A percentile compares a stretch with the other conserved stretches of the same genome.
Conservation (phyloP, 1,284 basidiomycete species). For the Trichosporon sp. region DNA sequence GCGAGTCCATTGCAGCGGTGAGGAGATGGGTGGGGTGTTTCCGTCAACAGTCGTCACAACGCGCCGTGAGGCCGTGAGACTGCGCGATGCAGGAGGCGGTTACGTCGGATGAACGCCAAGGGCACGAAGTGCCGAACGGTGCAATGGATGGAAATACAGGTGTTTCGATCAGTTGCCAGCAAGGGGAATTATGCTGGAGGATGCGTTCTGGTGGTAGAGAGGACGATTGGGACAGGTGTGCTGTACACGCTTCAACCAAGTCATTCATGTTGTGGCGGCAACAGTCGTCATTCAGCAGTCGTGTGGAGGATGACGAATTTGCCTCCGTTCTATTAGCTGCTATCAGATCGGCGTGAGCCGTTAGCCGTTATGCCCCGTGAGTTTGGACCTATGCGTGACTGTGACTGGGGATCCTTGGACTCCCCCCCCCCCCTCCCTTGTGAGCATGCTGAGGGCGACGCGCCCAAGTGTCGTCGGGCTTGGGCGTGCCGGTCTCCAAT, state of each 20-base stretch:
- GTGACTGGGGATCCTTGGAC: too few species aligned
- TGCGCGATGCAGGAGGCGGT: too few species aligned
- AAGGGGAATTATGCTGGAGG: too few species aligned
- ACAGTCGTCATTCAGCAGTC: not conserved
- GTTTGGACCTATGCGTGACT: not conserved
- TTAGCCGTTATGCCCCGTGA: not conserved
- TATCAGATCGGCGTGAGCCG: not conserved
- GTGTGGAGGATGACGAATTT: slow-evolving; percentile 1
- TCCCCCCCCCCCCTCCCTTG: too few species aligned
- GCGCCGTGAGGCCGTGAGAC: too few species aligned
- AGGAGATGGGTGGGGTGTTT: too few species aligned
- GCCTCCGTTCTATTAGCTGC: not conserved
- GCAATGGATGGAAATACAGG: too few species aligned
- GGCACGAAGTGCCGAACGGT: too few species aligned
- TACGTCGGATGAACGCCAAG: not conserved
- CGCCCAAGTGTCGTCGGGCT: too few species aligned
- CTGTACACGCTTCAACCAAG: not conserved
- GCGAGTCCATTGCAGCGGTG: slow-evolving; percentile 19
- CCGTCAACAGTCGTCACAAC: not conserved
- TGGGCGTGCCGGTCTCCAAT: too few species aligned
- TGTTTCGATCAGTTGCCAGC: not conserved
- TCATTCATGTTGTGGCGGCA: slow-evolving; percentile 5
- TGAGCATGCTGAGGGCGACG: too few species aligned
- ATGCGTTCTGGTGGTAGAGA: not conserved
- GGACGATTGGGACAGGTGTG: not conserved